phyloP scores from a whole-genome alignment of 768 basidiomycete genomes.

The Rhodotorula toruloides region DNA sequence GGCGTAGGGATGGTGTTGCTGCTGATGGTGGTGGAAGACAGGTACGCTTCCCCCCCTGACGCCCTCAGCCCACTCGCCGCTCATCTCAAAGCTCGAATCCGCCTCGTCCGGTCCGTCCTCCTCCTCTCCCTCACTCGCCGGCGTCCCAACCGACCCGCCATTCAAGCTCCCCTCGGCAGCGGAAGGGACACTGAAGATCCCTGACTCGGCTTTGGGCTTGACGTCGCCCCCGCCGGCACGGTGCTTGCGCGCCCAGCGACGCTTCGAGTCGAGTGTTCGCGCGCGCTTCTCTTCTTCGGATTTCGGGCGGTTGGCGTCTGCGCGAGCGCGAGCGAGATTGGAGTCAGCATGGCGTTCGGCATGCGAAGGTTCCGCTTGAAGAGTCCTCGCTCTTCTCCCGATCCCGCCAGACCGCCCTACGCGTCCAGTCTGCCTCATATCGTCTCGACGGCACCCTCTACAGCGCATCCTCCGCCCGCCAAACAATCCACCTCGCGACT shows the following conservation, averaged over 20 bases:
- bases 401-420: no score
- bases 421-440: no score
- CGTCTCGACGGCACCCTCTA: no score
- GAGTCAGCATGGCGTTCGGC: not conserved
- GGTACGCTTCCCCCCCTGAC: not conserved
- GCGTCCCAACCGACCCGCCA: slow-evolving; percentile 4
- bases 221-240: slow-evolving; percentile 38
- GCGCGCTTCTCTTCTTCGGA: slow-evolving; percentile 46
- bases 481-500: not conserved
- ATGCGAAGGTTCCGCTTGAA: no score
- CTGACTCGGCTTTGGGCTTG: not conserved
- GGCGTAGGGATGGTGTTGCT: not conserved
- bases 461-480: no score
- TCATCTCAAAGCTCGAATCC: slow-evolving; percentile 13
- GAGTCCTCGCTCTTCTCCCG: no score
- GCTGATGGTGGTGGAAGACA: not conserved
- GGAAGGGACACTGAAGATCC: not conserved
- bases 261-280: slow-evolving; percentile 46
- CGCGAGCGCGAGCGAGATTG: not conserved
- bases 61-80: slow-evolving; percentile 1
- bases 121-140: not conserved
- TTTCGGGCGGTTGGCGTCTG: slow-evolving; percentile 48
- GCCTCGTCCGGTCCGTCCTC: slow-evolving; percentile 4
- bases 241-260: slow-evolving; percentile 49
- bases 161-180: not conserved